Evolutionary conservation across 371 early-diverging fungal species (phyloP).

Genomic region (Haplosporangium sp.): DNA sequence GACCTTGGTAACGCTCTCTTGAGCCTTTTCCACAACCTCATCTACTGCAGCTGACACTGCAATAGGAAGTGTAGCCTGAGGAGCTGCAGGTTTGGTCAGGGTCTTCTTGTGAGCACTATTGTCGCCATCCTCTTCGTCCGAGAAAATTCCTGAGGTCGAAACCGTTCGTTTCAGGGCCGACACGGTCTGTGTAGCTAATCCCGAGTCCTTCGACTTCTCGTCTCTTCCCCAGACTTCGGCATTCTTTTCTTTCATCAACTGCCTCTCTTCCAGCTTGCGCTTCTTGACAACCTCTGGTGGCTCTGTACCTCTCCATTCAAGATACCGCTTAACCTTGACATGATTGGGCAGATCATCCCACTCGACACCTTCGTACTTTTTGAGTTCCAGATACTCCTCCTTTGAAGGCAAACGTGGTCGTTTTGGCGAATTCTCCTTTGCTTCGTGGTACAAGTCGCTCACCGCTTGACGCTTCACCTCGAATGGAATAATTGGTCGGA

Average conservation of each 20-base stretch:
- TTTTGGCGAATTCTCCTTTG: not conserved
- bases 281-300: slow-evolving; percentile 31
- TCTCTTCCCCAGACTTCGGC: slow-evolving; percentile 3
- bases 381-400: slow-evolving; percentile 45
- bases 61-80: not conserved
- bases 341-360: slow-evolving; percentile 38
- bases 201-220: slow-evolving; percentile 8
- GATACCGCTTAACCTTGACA: slow-evolving; percentile 30
- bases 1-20: not conserved
- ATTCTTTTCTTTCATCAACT: slow-evolving; percentile 11
- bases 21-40: not conserved
- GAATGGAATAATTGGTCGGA: slow-evolving; percentile 16
- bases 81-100: not conserved
- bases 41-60: not conserved
- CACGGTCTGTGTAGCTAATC: not conserved
- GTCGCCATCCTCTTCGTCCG: slow-evolving; percentile 5
- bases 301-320: slow-evolving; percentile 44
- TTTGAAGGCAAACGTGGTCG: slow-evolving; percentile 13
- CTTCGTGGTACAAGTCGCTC: slow-evolving; percentile 9
- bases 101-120: slow-evolving; percentile 5
- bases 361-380: slow-evolving; percentile 41
- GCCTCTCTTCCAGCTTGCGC: slow-evolving; percentile 29
- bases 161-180: slow-evolving; percentile 7
- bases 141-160: not conserved
- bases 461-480: slow-evolving; percentile 17